These are phyloP conservation scores for Starmera pachycereana DNA, from an alignment of 805 yeast genomes.

Conservation along the genomic window DNA sequence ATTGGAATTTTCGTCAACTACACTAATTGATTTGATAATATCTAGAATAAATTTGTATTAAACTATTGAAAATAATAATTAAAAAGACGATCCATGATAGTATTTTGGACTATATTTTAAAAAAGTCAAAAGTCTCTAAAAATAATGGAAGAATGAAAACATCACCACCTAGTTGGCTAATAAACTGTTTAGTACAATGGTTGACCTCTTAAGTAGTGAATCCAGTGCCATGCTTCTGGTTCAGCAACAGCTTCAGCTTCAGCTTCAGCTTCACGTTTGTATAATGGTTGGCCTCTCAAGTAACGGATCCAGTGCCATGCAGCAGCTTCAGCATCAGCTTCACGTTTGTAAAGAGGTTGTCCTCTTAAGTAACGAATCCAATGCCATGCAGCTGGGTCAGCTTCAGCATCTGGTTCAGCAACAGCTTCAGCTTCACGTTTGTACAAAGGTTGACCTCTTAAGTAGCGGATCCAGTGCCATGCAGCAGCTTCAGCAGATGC, in stretches of 20 bases:
- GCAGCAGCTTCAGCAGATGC: conserved; percentile 7
- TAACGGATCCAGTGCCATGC: conserved; percentile 15
- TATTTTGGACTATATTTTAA: too few relatives aligned
- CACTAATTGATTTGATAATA: too few relatives aligned
- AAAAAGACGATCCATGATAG: too few relatives aligned
- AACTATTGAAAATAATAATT: too few relatives aligned
- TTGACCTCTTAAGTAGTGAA: conserved; percentile 8
- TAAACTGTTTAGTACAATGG: conserved; percentile 5
- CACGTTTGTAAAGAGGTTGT: conserved; percentile 8
- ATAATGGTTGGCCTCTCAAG: conserved; percentile 5
- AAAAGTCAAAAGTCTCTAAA: too few relatives aligned
- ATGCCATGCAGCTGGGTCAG: conserved; percentile 6
- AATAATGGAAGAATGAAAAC: too few relatives aligned
- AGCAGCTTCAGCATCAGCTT: conserved; percentile 11
- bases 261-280: background rate
- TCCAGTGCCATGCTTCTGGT: conserved; percentile 16
- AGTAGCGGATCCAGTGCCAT: conserved; percentile 1
- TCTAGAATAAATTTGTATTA: too few relatives aligned
- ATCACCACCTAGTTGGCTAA: too few relatives aligned
- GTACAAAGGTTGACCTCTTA: conserved; percentile 1
- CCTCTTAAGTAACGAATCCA: background rate
- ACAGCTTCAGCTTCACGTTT: conserved; percentile 3
- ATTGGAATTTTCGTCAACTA: too few relatives aligned
- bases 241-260: conserved; percentile 7
- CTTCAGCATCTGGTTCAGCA: conserved; percentile 2